Base-by-base conservation (phyloP, 2,329 filamentous ascomycete genomes). In the Davidsoniella neocaledoniae region DNA sequence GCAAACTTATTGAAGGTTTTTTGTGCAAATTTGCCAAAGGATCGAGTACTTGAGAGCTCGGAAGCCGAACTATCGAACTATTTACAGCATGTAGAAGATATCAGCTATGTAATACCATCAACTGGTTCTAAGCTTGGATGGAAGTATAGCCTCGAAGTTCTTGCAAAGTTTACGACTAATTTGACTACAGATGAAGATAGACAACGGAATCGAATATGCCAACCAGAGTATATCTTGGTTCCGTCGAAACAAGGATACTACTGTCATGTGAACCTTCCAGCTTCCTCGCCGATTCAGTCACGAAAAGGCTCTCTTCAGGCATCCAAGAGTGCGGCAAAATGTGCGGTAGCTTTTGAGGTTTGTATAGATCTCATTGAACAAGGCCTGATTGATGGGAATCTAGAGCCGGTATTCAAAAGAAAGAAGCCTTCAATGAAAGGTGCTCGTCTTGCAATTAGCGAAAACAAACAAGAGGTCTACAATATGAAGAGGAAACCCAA, bases 281-380 rank as follows among this genome's bases (percentile, higher is more conserved):
- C 79, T 10, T 72, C 71, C 19, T 83, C 86, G 0, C 86, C 86
- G 0, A 67, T 95, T 36, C 74, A 72, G 50, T 78, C 76, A 26
- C 71, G 76, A 4, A 69, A 71, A 10, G 90, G 91, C 4, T 68
- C 66, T 6, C 66, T 76, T 0, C 76, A 81, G 50, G 61, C 68
- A 6, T 84, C 73, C 51, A 96, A 94, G 62, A 71, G 79, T 26
- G 66, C 82, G 16, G 90, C 91, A 4, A 93, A 91, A 62, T 86
- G 85, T 55, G 86, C 88, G 0, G 90, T 88, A 2, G 90, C 91
- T 0, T 96, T 90, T 60, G 77, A 87, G 58, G 77, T 83, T 46
- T 95, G 88, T 58, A 61, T 86, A 1, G 61, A 77, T 54, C 70
- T 98, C 14, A 70, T 81, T 44, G 69, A 76, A 52, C 72, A 73